Base-by-base conservation (phyloP, 768 basidiomycete species). In the Boletus eberwhitei region DNA sequence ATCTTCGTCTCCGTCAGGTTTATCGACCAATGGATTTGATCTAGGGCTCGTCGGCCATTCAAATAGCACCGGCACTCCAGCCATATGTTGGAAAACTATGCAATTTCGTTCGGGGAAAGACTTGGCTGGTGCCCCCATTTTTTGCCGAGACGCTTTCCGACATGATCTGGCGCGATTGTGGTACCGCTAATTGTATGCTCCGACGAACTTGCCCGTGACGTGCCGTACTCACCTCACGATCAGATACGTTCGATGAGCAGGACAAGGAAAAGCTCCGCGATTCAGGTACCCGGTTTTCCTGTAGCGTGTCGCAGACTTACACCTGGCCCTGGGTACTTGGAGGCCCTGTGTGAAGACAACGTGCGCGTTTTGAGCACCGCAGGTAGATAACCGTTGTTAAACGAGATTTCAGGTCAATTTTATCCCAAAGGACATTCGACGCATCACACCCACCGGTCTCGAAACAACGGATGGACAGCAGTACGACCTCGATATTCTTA, bases 301-400 rank as follows among this genome's bases (percentile, higher is more conserved):
- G 78, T 84, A 16, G 76, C 72, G 5, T 88, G 85, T 67, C 75
- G 84, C 26, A 75, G 86, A n/a, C 67, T 86, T 45, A 88, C n/a
- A n/a, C 83, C 85, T 2, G 86, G 84, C 0, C 83, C 83, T 11
- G 85, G 86, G 7, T 88, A 85, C 63, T 75, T 87, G 32, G 84
- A 87, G 59, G 82, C 86, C 0, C 69, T 87, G 2, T 82, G 79
- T 54, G 75, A 80, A 68, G 80, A 82, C 57, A 86, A 87, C 61
- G 86, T 59, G 7, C 19, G 57, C 43, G 8, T 19, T 37, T 36
- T 2, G 9, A 39, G 21, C 6, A 11, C 22, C 8, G 2, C 24
- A 35, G 19, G 9, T 29, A 6, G 35, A 38, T n/a, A 16, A 5
- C 24, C 0, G 22, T 19, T 14, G 21, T 40, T 41, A 38, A 58